phyloP scores from a whole-genome alignment of 179 eudicot genomes.

The Monotropa hypopitys region DNA sequence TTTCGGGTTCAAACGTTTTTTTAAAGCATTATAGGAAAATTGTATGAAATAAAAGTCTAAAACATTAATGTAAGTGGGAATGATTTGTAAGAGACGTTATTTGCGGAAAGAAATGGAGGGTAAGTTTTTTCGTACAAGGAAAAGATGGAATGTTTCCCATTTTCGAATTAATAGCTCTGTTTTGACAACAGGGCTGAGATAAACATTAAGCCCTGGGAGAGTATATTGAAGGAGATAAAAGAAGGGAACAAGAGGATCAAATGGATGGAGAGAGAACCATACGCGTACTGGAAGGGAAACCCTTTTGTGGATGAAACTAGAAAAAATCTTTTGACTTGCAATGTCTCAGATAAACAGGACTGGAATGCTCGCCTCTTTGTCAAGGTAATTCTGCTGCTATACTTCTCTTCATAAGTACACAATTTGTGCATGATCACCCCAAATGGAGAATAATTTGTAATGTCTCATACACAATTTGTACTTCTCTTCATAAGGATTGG shows the following conservation, averaged over 20 bases:
- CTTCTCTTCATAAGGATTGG: no score
- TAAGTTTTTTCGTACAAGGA: neutral
- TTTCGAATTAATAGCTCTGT: neutral
- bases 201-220: constrained; percentile 15
- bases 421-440: no score
- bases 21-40: no score
- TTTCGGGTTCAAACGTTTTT: no score
- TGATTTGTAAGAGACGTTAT: no score
- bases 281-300: constrained; percentile 19
- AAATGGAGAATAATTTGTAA: no score
- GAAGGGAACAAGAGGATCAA: constrained; percentile 12
- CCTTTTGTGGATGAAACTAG: constrained; percentile 12
- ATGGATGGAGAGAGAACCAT: constrained; percentile 16
- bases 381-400: neutral
- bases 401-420: neutral
- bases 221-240: constrained; percentile 9
- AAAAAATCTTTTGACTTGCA: constrained; percentile 11
- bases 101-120: neutral
- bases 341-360: constrained; percentile 7
- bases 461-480: no score
- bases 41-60: no score
- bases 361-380: constrained; percentile 16
- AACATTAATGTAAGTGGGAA: no score
- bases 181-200: constrained; percentile 12
- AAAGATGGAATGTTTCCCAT: neutral